Evolutionary conservation across 768 basidiomycete species (phyloP), one percentile per base, ranked within the genome.

Genomic region (Rhizopogon vulgaris): DNA sequence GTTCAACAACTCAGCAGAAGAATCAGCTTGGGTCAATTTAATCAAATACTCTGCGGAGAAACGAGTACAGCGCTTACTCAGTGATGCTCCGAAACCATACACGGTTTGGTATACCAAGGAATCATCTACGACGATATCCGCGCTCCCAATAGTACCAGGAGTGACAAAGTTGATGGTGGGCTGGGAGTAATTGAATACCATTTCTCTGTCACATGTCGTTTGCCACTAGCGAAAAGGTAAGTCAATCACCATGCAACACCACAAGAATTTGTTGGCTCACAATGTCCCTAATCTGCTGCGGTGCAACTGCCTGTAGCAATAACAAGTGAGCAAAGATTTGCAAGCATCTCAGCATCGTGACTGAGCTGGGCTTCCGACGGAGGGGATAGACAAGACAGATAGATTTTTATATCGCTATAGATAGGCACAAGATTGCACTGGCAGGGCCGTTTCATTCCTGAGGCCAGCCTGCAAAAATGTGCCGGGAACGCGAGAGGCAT

Each of bases 61-160:
- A 48, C 28, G 15, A 28, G 41, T 24, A 15, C 25, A 32, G 42
- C 15, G 60, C 70, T 30, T 58, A 87, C 87, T 87, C 30, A 89
- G 69, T 0, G 80, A 60, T 8, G 75, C 84, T 0, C 87, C 87
- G 58, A 86, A 85, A 11, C 87, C 87, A 48, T 73, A 74, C 38
- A 90, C 79, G 1, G 72, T 67, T 66, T 88, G 87, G 64, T 78
- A 82, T n/a, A 74, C 63, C 3, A 68, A 56, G 3, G 65, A 66
- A 61, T 86, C 85, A 45, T 80, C 64, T 12, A 90, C 67, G 38
- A 74, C 73, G 48, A 89, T 87, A 61, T 87, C 78, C 0, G 85
- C 85, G 40, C 69, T 71, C 3, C 75, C 83, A 37, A 74, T 74
- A 4, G 78, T 48, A 0, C 84, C 80, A 7, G 84, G 82, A 9